Base-by-base conservation (phyloP, 2,329 filamentous ascomycete species). In the Volutella citrinella region DNA sequence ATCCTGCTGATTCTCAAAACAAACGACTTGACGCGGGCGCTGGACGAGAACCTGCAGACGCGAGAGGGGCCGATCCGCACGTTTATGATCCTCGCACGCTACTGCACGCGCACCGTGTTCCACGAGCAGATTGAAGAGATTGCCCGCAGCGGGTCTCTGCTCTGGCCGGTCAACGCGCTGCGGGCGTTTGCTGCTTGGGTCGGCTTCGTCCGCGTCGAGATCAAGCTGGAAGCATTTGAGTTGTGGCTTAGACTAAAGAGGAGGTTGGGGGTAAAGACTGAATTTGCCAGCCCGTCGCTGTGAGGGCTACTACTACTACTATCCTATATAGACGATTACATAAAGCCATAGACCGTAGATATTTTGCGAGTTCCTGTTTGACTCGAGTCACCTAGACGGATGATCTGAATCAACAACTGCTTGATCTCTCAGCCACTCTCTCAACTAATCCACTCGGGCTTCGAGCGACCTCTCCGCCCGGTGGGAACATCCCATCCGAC, bases 1-100 rank as follows among this genome's bases (percentile, higher is more conserved):
- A 95, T 98, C 34, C 73, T 98, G 10, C 71, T 98, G 18, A 97
- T 98, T 48, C 74, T 98, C 43, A 98, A 98, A 68, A 98, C 93
- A 4, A 98, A 98, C 59, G 93, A 98, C 64, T 69, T 98, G 23
- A 98, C 93, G 12, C 81, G 93, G 45, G 93, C 84, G 51, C 75
- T 98, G 13, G 93, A 98, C 58, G 93, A 98, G 68, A 90, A 84
- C 55, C 70, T 94, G 22, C 84, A 90, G 35, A 93, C 87, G 1
- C 72, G 76, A 7, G 74, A 78, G 42, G 81, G 81, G 0, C 79
- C 80, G 4, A 73, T 82, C 44, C 71, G 79, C 29, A 75, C 68
- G 11, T 85, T 85, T 50, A 65, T 85, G 54, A 85, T 86, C 44
- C 67, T 86, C 18, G 81, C 81, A 4, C 64, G 79, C 20, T 85